Evolutionary conservation across 2,329 filamentous ascomycete species (phyloP), one percentile per base, ranked within the genome.

Genomic region (Colletotrichum neosansevieriae): DNA sequence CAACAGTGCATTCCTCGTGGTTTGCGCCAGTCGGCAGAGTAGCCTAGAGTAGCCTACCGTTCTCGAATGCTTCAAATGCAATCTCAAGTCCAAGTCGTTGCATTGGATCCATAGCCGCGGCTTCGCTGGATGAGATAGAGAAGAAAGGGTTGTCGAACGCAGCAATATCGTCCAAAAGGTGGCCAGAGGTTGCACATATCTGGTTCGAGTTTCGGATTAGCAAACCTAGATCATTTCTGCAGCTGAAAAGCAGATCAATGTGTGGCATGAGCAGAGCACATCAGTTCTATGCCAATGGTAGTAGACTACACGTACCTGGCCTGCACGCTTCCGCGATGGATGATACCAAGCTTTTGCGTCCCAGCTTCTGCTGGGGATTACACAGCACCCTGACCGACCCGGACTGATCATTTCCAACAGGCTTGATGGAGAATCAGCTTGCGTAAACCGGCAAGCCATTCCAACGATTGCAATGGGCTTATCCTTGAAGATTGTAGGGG

Each of bases 61-160:
- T 58, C 10, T 64, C 61, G 19, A 64, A 58, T 17, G 53, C 61
- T 17, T 64, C 61, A 17, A 58, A 64, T 3, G 45, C 53, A 29
- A 58, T 40, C n/a, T 64, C 61, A 11, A 64, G 32, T 11, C 42
- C 32, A 3, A 58, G 42, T 5, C 61, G 42, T 40, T 58, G 53
- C 54, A 58, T 58, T 9, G 53, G 61, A 44, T 64, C 61, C 61
- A 64, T 64, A 19, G 42, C 54, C 19, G 51, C 44, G 13, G 61
- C 51, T 15, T 58, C 51, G 19, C 32, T 50, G 17, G 61, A 53
- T 4, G 61, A 17, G 6, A 64, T 42, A 4, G 51, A 58, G 32
- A 64, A 64, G 45, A 64, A 64, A 2, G 61, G 53, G 2, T 53
- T 42, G 38, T 64, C 53, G 11, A 64, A 58, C 4, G 13, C n/a